Conservation (phyloP, 768 basidiomycete genomes). For the Gloeopeniophorella convolvens region DNA sequence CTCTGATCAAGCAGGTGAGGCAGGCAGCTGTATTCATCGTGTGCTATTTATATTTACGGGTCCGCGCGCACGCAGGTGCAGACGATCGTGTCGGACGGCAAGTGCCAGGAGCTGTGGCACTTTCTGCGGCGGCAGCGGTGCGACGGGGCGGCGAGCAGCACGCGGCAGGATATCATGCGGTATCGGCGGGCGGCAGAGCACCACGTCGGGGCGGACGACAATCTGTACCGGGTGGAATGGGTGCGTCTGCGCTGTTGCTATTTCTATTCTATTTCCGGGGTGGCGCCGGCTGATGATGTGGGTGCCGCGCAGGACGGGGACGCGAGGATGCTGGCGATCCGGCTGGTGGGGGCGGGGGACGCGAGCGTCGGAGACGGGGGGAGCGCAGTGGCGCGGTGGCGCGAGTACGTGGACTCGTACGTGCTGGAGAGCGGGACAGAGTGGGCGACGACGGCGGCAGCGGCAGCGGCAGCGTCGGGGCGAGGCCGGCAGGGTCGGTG, state of each 20-base stretch:
- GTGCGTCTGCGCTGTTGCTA: slow-evolving; percentile 36
- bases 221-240: slow-evolving; percentile 77
- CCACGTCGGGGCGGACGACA: slow-evolving; percentile 67
- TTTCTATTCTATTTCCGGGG: not conserved
- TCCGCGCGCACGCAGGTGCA: no score
- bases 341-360: slow-evolving; percentile 55
- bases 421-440: slow-evolving; percentile 67
- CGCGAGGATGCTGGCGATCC: slow-evolving; percentile 49
- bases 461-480: no score
- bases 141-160: slow-evolving; percentile 42
- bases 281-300: slow-evolving; percentile 4
- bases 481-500: slow-evolving; percentile 29
- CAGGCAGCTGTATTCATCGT: no score
- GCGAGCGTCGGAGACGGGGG: slow-evolving; percentile 56
- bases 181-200: slow-evolving; percentile 78
- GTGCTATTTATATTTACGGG: not conserved
- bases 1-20: slow-evolving; percentile 88
- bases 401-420: slow-evolving; percentile 68
- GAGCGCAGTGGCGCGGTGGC: slow-evolving; percentile 51
- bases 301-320: slow-evolving; percentile 43
- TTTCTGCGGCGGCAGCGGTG: slow-evolving; percentile 61
- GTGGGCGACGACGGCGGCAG: no score
- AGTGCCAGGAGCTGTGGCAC: slow-evolving; percentile 80
- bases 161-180: slow-evolving; percentile 60
- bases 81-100: slow-evolving; percentile 74